Percentiles rank a stretch among this genome's conserved stretches.
Conservation (phyloP, 306 rosid genomes). For the Prunus persica region Prunus_persica_NCBIv2 NC_034009.1:26228001-26228500, state of each 20-base stretch:
- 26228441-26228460: background rate
- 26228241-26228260: background rate
- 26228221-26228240: conserved; percentile 72
- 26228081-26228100: conserved; percentile 13
- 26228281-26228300: background rate
- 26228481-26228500: background rate
- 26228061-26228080: conserved; percentile 7
- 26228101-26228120: conserved; percentile 60
- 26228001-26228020: conserved; percentile 18
- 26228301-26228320: conserved; percentile 56
- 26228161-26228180: conserved; percentile 98
- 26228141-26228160: conserved; percentile 98
- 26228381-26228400: conserved; percentile 12
- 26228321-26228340: conserved; percentile 65
- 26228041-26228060: conserved; percentile 12
- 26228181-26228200: conserved; percentile 84
- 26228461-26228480: background rate
- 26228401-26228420: conserved; percentile 7
- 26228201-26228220: conserved; percentile 97
- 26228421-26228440: background rate
- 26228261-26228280: background rate
- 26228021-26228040: conserved; percentile 9
- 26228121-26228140: conserved; percentile 97
- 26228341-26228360: conserved; percentile 78
- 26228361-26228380: conserved; percentile 53